phyloP scores from a whole-genome alignment of 2,329 filamentous ascomycete species.

The Fusarium cyanostomum region DNA sequence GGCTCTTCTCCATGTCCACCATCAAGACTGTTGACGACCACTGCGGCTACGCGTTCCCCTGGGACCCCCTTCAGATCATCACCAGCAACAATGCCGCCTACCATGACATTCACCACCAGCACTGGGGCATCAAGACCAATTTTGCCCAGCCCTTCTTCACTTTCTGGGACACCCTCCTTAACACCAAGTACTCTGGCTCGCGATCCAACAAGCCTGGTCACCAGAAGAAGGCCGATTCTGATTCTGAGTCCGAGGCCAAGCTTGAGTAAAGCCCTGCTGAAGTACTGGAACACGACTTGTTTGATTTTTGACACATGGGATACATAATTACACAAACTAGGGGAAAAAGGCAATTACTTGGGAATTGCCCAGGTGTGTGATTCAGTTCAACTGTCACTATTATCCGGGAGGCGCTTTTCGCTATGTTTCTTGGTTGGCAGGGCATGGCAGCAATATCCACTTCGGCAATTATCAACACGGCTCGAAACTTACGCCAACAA shows the following conservation, averaged over 20 bases:
- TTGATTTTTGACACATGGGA: constrained; percentile 36
- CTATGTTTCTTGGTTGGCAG: constrained; percentile 30
- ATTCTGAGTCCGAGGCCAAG: constrained; percentile 21
- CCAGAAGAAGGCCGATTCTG: constrained; percentile 39
- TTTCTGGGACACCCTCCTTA: constrained; percentile 87
- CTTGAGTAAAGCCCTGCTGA: constrained; percentile 21
- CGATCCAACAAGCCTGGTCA: constrained; percentile 53
- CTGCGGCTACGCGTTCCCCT: constrained; percentile 95
- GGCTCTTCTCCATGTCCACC: constrained; percentile 88
- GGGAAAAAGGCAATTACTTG: constrained; percentile 12
- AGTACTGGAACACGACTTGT: constrained; percentile 35
- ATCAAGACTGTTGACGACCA: constrained; percentile 99
- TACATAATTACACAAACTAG: constrained; percentile 28
- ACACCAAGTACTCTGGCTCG: constrained; percentile 83
- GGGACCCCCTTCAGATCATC: constrained; percentile 90
- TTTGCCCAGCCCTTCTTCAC: constrained; percentile 94
- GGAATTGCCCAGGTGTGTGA: constrained; percentile 33
- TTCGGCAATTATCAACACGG: constrained; percentile 30
- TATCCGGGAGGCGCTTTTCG: constrained; percentile 21
- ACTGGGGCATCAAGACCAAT: constrained; percentile 98
- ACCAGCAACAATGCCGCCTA: constrained; percentile 96
- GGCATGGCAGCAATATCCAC: constrained; percentile 30
- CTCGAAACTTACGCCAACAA: constrained; percentile 40
- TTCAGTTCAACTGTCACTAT: constrained; percentile 17
- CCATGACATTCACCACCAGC: constrained; percentile 98